Base-by-base conservation (phyloP, 495 filamentous ascomycete species). In the Symbiotaphrina buchneri region DNA sequence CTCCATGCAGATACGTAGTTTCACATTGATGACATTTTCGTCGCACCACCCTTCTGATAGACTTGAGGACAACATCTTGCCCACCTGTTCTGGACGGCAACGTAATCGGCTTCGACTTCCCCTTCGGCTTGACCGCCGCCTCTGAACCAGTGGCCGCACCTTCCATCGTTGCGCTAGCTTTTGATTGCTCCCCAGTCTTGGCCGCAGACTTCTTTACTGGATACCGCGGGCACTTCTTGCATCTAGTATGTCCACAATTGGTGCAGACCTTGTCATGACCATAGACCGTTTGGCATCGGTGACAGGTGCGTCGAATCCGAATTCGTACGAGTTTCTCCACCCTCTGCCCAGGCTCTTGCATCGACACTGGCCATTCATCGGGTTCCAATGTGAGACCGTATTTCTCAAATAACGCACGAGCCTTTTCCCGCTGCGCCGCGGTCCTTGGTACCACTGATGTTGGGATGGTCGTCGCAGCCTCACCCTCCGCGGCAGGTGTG, bases 321-420 rank as follows among this genome's bases (percentile, higher is more conserved):
- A 95, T 90, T 39, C 81, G 76, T 38, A 93, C 80, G 11, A 77
- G 69, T 51, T 85, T 91, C 47, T 85, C 70, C 11, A 93, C 71
- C 17, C 85, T 75, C 28, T 71, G 52, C 14, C 70, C 59, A 31
- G 29, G 28, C 15, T 71, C 60, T 19, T 56, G 53, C 35, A 66
- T 61, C 36, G 51, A 47, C 27, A 56, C 52, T 39, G 63, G 65
- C 72, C 70, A 77, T 46, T 81, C 74, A 36, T 59, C 64, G 8
- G 69, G 61, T 39, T 77, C 67, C 21, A 81, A 55, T 30, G 67
- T 68, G 38, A 84, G 40, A 24, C 72, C 74, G 38, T 81, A 81
- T 41, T 74, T 72, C 39, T 73, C 68, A 41, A 78, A 78, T 16
- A 85, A 54, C 31, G 61, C 64, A 42, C 68, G 66, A 5, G 74